These are phyloP conservation scores for Allium cepa DNA, from an alignment of 106 monocot species.

Conservation along the genomic window DNA sequence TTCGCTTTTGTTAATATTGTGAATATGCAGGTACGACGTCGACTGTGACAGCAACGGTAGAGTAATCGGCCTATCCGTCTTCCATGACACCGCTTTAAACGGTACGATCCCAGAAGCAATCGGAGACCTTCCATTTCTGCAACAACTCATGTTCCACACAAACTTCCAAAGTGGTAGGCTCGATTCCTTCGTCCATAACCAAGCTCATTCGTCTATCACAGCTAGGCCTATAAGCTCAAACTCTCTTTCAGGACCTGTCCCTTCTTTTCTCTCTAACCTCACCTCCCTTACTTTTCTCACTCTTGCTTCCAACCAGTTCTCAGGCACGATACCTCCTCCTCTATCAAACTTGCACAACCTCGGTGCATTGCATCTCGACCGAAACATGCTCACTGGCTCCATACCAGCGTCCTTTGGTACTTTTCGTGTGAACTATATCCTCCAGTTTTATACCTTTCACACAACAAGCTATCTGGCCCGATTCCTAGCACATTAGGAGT, in stretches of 20 bases:
- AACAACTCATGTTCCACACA: slow-evolving; percentile 12
- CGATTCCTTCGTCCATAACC: slow-evolving; percentile 35
- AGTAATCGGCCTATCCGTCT: slow-evolving; percentile 27
- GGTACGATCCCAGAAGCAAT: slow-evolving; percentile 28
- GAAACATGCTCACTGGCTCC: neutral
- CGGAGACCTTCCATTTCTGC: slow-evolving; percentile 31
- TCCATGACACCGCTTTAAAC: neutral
- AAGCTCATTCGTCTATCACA: slow-evolving; percentile 16
- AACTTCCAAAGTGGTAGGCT: slow-evolving; percentile 29
- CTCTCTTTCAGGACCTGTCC: slow-evolving; percentile 39
- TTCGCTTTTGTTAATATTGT: too few relatives aligned
- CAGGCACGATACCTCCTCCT: slow-evolving; percentile 12
- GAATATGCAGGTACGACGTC: slow-evolving; percentile 6
- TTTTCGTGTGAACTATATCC: neutral
- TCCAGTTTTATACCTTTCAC: neutral
- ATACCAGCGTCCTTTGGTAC: neutral
- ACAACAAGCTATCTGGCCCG: slow-evolving; percentile 35
- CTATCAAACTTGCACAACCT: neutral
- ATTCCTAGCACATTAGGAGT: slow-evolving; percentile 20
- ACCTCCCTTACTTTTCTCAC: slow-evolving; percentile 21
- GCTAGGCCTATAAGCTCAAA: slow-evolving; percentile 28
- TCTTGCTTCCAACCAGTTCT: slow-evolving; percentile 33
- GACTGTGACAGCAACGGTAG: slow-evolving; percentile 25
- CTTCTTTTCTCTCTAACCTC: slow-evolving; percentile 17
- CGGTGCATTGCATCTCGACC: neutral